phyloP scores from a whole-genome alignment of 495 filamentous ascomycete genomes.

The Daldinia caldariorum region DNA sequence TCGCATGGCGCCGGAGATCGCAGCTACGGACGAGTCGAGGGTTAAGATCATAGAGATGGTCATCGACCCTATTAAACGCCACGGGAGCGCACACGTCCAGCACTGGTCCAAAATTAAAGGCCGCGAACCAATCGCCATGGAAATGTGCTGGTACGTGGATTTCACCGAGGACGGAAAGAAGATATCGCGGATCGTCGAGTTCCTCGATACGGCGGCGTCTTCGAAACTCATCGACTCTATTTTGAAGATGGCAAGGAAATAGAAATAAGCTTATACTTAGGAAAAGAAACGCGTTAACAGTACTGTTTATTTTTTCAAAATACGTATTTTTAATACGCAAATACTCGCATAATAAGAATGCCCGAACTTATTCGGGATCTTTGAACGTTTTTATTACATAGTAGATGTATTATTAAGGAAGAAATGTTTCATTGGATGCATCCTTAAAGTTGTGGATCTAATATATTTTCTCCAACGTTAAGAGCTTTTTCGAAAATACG shows the following conservation, averaged over 20 bases:
- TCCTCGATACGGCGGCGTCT: slow-evolving; percentile 15
- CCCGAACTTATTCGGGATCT: too few relatives aligned
- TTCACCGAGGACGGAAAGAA: slow-evolving; percentile 24
- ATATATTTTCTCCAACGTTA: too few relatives aligned
- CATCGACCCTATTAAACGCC: slow-evolving; percentile 19
- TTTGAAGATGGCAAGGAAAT: neutral
- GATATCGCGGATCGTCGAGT: slow-evolving; percentile 22
- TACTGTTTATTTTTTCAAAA: too few relatives aligned
- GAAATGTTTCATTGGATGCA: too few relatives aligned
- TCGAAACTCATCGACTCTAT: slow-evolving; percentile 14
- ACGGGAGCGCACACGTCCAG: slow-evolving; percentile 8
- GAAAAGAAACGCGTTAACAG: too few relatives aligned
- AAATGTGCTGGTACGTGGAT: slow-evolving; percentile 28
- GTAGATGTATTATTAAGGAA: too few relatives aligned
- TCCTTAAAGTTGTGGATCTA: too few relatives aligned
- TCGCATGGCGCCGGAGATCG: slow-evolving; percentile 19
- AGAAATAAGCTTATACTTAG: too few relatives aligned
- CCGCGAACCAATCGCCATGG: slow-evolving; percentile 2
- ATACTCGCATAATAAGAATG: too few relatives aligned
- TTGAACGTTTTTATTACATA: too few relatives aligned
- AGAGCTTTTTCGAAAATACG: too few relatives aligned
- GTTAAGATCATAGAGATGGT: slow-evolving; percentile 3
- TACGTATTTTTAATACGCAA: too few relatives aligned
- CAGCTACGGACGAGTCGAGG: neutral
- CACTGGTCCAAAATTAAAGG: slow-evolving; percentile 9